Conservation (phyloP, 495 filamentous ascomycete genomes). For the Parmelia sp. region DNA sequence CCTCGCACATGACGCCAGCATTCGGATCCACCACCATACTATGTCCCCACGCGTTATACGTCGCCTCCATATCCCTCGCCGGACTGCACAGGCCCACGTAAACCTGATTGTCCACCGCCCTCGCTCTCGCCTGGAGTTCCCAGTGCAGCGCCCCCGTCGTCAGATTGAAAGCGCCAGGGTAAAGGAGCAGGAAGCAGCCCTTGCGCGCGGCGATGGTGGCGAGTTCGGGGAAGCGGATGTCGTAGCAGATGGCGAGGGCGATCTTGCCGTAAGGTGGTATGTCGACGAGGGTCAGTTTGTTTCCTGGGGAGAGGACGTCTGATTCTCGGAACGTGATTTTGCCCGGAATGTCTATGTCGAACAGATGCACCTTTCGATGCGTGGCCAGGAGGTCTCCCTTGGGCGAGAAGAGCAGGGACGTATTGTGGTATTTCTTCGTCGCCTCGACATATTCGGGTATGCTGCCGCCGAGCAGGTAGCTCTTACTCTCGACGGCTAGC, state of each 20-base stretch:
- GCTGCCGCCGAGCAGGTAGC: conserved; percentile 83
- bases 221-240: conserved; percentile 91
- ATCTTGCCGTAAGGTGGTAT: conserved; percentile 80
- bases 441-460: conserved; percentile 70
- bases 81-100: conserved; percentile 93
- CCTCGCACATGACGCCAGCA: conserved; percentile 67
- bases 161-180: conserved; percentile 92
- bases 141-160: conserved; percentile 92
- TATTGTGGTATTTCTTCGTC: conserved; percentile 83
- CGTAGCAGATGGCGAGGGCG: conserved; percentile 90
- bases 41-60: conserved; percentile 89
- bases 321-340: conserved; percentile 88
- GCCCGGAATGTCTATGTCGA: conserved; percentile 97
- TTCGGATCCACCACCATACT: conserved; percentile 86
- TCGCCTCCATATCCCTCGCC: conserved; percentile 67
- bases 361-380: conserved; percentile 94
- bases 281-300: conserved; percentile 73
- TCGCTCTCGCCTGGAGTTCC: conserved; percentile 71
- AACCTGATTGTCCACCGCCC: conserved; percentile 90
- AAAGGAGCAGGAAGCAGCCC: conserved; percentile 75
- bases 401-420: conserved; percentile 74
- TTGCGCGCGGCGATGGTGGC: conserved; percentile 83
- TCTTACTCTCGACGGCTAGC: conserved; percentile 66
- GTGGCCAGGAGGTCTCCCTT: conserved; percentile 69
- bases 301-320: conserved; percentile 78